A percentile compares a stretch with the other conserved stretches of the same genome.
These are phyloP conservation scores for Petunia axillaris DNA, from an alignment of 257 asterid genomes.

Conservation along the genomic window DNA sequence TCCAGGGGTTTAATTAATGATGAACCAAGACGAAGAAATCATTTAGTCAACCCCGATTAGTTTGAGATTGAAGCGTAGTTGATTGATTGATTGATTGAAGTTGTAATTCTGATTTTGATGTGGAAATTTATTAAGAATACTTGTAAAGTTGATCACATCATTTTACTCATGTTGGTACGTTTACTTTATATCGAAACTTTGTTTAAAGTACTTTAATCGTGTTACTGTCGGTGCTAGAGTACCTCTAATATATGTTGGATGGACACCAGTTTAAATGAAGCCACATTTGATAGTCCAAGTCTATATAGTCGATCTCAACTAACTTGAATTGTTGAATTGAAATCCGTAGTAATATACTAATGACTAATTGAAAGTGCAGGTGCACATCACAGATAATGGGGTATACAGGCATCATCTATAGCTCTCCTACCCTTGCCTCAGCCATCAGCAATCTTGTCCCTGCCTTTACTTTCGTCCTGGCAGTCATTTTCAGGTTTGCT, in stretches of 20 bases:
- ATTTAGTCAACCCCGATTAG: neutral
- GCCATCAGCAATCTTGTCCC: constrained; percentile 87
- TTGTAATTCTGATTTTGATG: neutral
- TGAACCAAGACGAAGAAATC: neutral
- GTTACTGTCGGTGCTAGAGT: too few relatives aligned
- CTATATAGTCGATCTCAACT: too few relatives aligned
- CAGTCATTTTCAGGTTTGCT: constrained; percentile 40
- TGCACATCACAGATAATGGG: constrained; percentile 71
- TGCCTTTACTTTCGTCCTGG: constrained; percentile 66
- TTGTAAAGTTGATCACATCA: neutral
- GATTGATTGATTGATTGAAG: neutral
- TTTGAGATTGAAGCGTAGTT: neutral
- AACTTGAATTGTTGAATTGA: too few relatives aligned
- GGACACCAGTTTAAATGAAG: too few relatives aligned
- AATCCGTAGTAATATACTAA: too few relatives aligned
- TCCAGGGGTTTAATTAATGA: neutral
- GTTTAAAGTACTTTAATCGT: too few relatives aligned
- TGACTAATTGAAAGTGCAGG: constrained; percentile 34
- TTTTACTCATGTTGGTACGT: too few relatives aligned
- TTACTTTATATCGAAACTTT: too few relatives aligned
- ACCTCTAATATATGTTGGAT: too few relatives aligned
- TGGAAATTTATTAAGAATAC: neutral
- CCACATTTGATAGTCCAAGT: too few relatives aligned
- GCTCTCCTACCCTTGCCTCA: constrained; percentile 83
- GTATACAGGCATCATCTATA: constrained; percentile 61